Evolutionary conservation across 805 yeast genomes (phyloP).

Genomic region (Candida montana): DNA sequence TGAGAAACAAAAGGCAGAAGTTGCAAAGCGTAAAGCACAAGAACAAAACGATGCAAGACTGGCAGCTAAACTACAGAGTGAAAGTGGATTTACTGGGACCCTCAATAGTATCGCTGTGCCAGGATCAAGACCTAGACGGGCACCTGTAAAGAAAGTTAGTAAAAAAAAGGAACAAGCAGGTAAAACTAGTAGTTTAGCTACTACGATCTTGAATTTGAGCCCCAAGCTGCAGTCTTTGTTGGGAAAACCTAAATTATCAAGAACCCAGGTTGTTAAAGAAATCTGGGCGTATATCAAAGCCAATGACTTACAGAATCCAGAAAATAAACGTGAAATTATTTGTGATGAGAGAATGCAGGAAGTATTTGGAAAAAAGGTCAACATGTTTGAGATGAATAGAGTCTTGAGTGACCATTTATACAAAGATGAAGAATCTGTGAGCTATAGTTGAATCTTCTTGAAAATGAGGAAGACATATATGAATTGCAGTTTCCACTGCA

Average conservation of each 20-base stretch:
- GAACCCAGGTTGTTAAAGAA: constrained; percentile 66
- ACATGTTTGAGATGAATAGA: constrained; percentile 56
- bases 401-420: constrained; percentile 46
- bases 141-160: constrained; percentile 8
- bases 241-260: constrained; percentile 40
- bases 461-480: no score
- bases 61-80: constrained; percentile 43
- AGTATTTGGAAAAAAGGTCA: constrained; percentile 55
- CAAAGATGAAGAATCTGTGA: constrained; percentile 25
- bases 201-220: constrained; percentile 43
- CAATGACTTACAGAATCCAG: constrained; percentile 58
- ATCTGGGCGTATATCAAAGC: constrained; percentile 69
- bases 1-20: constrained; percentile 28
- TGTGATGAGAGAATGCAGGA: constrained; percentile 55
- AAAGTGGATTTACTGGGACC: no score
- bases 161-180: no score
- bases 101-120: no score
- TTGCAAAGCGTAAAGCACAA: constrained; percentile 31
- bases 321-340: constrained; percentile 56
- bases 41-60: constrained; percentile 45
- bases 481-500: no score
- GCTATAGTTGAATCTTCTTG: neutral
- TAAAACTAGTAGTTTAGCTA: constrained; percentile 19
- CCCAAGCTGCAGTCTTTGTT: constrained; percentile 46
- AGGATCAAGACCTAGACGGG: no score